A percentile compares a stretch with the other conserved stretches of the same genome.
Conservation (phyloP, 2,329 filamentous ascomycete genomes). For the Alternaria novae-zelandiae region DNA sequence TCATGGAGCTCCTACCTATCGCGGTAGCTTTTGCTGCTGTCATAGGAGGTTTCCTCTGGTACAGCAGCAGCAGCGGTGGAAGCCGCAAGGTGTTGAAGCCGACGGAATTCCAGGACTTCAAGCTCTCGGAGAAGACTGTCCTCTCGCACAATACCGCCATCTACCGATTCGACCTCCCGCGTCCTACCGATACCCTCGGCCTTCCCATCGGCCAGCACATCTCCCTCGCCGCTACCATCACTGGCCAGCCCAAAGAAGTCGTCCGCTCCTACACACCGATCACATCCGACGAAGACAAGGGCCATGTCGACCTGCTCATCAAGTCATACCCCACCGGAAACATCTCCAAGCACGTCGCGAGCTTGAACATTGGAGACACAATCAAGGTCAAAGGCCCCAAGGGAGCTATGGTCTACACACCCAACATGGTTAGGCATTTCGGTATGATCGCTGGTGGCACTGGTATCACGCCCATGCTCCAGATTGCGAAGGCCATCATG, state of each 20-base stretch:
- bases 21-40: slow-evolving; percentile 70
- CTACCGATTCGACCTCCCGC: slow-evolving; percentile 91
- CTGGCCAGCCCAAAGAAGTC: slow-evolving; percentile 46
- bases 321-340: slow-evolving; percentile 98
- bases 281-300: slow-evolving; percentile 61
- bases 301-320: slow-evolving; percentile 95
- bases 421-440: slow-evolving; percentile 95
- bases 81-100: slow-evolving; percentile 80
- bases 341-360: slow-evolving; percentile 92
- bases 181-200: slow-evolving; percentile 80
- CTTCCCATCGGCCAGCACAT: slow-evolving; percentile 99
- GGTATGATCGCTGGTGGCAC: slow-evolving; percentile 98
- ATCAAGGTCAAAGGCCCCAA: slow-evolving; percentile 95
- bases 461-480: slow-evolving; percentile 97
- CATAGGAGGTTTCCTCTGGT: slow-evolving; percentile 75
- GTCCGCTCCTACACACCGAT: slow-evolving; percentile 53
- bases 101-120: slow-evolving; percentile 86
- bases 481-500: slow-evolving; percentile 88
- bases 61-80: slow-evolving; percentile 68
- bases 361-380: slow-evolving; percentile 75
- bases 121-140: slow-evolving; percentile 91
- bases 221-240: slow-evolving; percentile 74
- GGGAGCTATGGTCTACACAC: slow-evolving; percentile 95
- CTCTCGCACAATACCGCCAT: slow-evolving; percentile 99
- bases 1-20: slow-evolving; percentile 69